phyloP scores from a whole-genome alignment of 345 rosid genomes.

The Turnera subulata region DNA sequence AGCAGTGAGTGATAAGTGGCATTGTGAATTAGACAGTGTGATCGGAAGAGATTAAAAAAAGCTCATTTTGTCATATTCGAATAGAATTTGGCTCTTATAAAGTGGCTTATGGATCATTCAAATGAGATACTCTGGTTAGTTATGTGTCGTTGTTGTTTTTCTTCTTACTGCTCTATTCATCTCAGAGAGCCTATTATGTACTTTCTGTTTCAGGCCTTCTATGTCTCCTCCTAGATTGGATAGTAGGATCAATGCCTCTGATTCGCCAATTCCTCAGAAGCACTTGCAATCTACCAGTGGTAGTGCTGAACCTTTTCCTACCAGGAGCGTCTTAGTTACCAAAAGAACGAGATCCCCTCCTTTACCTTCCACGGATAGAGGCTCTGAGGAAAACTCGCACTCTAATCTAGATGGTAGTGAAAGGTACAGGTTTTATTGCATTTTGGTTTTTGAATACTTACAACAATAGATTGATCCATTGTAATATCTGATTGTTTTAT shows the following conservation, averaged over 20 bases:
- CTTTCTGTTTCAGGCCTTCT: constrained; percentile 35
- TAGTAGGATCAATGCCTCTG: constrained; percentile 26
- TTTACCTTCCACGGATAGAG: constrained; percentile 36
- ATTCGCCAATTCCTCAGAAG: constrained; percentile 29
- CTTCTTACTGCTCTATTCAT: neutral
- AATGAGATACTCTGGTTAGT: no score
- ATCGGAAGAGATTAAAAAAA: neutral
- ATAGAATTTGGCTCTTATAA: neutral
- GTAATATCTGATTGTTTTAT: neutral
- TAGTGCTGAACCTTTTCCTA: constrained; percentile 22
- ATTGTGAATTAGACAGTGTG: no score
- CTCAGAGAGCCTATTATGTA: constrained; percentile 13
- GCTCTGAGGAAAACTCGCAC: constrained; percentile 37
- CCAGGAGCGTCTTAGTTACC: constrained; percentile 30
- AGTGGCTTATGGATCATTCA: no score
- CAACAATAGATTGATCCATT: neutral
- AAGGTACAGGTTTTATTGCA: constrained; percentile 42
- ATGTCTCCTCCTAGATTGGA: constrained; percentile 43
- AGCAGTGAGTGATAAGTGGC: no score
- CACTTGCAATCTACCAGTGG: constrained; percentile 13
- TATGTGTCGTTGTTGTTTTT: neutral
- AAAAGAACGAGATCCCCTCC: constrained; percentile 78
- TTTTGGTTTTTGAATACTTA: neutral
- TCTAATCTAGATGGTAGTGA: constrained; percentile 47
- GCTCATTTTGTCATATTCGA: neutral